phyloP scores from a whole-genome alignment of 2,329 filamentous ascomycete species.

The Pseudopithomyces chartarum region DNA sequence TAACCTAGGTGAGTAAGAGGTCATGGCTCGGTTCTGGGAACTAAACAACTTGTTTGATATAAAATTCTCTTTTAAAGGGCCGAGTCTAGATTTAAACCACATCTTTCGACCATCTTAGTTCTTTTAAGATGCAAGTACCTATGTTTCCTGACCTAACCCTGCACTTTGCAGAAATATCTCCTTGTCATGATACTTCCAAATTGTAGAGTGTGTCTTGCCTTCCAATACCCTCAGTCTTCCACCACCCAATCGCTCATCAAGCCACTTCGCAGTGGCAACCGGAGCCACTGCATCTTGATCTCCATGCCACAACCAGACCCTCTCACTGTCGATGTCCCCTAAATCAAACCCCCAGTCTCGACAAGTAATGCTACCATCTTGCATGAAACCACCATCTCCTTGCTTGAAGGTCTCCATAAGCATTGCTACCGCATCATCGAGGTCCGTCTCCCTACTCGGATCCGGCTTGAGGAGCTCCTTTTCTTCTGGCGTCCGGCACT shows the following conservation, averaged over 20 bases:
- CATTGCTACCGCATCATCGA: slow-evolving; percentile 22
- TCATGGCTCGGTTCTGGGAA: no score
- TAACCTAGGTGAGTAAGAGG: no score
- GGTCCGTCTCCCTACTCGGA: slow-evolving; percentile 12
- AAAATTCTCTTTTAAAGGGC: no score
- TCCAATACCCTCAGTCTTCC: slow-evolving; percentile 23
- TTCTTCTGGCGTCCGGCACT: slow-evolving; percentile 25
- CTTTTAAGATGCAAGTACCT: no score
- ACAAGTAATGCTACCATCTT: slow-evolving; percentile 20
- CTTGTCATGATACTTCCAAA: slow-evolving; percentile 25
- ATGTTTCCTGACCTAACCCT: not conserved
- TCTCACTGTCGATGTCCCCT: slow-evolving; percentile 19
- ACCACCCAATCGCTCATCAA: slow-evolving; percentile 21
- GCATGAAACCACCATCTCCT: slow-evolving; percentile 20
- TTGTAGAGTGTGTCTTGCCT: slow-evolving; percentile 26
- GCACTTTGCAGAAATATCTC: slow-evolving; percentile 24
- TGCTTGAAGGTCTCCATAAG: slow-evolving; percentile 24
- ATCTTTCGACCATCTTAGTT: no score
- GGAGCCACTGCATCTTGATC: slow-evolving; percentile 24
- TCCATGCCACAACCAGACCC: slow-evolving; percentile 25
- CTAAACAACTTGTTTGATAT: no score
- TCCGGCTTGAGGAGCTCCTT: slow-evolving; percentile 18
- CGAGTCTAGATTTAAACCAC: no score
- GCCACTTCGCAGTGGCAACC: slow-evolving; percentile 23
- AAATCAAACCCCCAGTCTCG: slow-evolving; percentile 27